These are phyloP conservation scores for Hansenula lynferdii DNA, from an alignment of 1,139 yeast species.

Conservation along the genomic window DNA sequence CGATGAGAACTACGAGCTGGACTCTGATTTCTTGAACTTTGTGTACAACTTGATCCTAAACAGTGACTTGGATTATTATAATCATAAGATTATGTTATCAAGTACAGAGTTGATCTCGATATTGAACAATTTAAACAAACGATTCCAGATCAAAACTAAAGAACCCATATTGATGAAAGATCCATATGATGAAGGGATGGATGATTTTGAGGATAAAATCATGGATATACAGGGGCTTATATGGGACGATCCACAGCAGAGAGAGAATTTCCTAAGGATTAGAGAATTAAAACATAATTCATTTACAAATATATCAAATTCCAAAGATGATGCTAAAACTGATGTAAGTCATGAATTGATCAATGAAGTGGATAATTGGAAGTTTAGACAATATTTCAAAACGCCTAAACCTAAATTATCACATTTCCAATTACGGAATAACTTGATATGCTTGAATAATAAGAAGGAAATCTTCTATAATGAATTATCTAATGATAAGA, in stretches of 20 bases:
- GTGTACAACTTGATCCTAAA: slow-evolving; percentile 4
- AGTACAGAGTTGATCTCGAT: slow-evolving; percentile 1
- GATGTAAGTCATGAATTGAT: slow-evolving; percentile 9
- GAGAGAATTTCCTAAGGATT: slow-evolving; percentile 15
- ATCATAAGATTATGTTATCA: not conserved
- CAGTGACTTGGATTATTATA: not conserved
- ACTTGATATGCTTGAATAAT: slow-evolving; percentile 26
- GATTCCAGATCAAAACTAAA: not conserved
- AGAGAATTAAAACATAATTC: slow-evolving; percentile 18
- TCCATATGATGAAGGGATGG: too few species aligned
- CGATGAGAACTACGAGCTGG: slow-evolving; percentile 7
- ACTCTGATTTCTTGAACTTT: slow-evolving; percentile 7
- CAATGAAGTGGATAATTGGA: slow-evolving; percentile 31
- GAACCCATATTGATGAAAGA: not conserved
- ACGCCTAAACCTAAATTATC: slow-evolving; percentile 44
- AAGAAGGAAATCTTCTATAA: slow-evolving; percentile 5
- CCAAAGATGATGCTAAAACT: slow-evolving; percentile 13
- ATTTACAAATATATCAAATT: slow-evolving; percentile 18
- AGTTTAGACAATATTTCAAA: slow-evolving; percentile 39
- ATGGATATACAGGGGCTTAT: slow-evolving; percentile 21
- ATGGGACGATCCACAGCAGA: slow-evolving; percentile 19
- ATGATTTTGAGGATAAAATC: not conserved
- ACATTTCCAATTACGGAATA: slow-evolving; percentile 53
- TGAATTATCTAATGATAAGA: slow-evolving; percentile 28
- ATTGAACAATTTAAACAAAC: slow-evolving; percentile 3